Evolutionary conservation across 2,329 filamentous ascomycete genomes (phyloP).

Genomic region (Fusarium buxicola): DNA sequence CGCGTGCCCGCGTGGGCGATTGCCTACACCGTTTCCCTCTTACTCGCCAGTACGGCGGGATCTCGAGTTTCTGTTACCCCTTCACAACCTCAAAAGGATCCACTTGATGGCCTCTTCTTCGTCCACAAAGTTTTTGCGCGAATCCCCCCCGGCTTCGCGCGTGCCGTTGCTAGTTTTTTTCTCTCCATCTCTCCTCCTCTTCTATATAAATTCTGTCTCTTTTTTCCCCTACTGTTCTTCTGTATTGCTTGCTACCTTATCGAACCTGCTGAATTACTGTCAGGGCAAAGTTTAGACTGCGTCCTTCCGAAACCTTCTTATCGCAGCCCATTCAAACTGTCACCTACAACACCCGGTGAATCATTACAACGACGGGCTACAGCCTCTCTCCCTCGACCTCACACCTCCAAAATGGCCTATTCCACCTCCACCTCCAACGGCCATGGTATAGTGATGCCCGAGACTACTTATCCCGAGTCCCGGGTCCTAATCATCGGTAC

Average conservation of each 20-base stretch:
- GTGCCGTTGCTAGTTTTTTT: conserved; percentile 29
- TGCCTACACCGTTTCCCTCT: conserved; percentile 29
- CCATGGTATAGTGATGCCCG: conserved; percentile 26
- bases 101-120: conserved; percentile 45
- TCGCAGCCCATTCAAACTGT: conserved; percentile 2
- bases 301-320: conserved; percentile 26
- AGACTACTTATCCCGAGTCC: conserved; percentile 71
- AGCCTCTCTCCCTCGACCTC: background rate
- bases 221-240: background rate
- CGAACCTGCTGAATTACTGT: background rate
- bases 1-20: conserved; percentile 23
- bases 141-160: conserved; percentile 27
- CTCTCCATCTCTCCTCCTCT: conserved; percentile 13
- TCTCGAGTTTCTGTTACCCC: conserved; percentile 49
- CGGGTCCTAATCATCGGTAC: conserved; percentile 92
- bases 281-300: background rate
- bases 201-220: background rate
- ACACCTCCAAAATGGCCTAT: conserved; percentile 23
- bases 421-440: conserved; percentile 14
- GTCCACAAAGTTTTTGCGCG: conserved; percentile 38
- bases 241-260: background rate
- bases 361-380: no score
- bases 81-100: conserved; percentile 46
- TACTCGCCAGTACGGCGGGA: conserved; percentile 44
- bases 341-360: background rate